A percentile compares a stretch with the other conserved stretches of the same genome.
Evolutionary conservation across 1,284 basidiomycete species (phyloP).

Genomic region (Macrocybe sp.): DNA sequence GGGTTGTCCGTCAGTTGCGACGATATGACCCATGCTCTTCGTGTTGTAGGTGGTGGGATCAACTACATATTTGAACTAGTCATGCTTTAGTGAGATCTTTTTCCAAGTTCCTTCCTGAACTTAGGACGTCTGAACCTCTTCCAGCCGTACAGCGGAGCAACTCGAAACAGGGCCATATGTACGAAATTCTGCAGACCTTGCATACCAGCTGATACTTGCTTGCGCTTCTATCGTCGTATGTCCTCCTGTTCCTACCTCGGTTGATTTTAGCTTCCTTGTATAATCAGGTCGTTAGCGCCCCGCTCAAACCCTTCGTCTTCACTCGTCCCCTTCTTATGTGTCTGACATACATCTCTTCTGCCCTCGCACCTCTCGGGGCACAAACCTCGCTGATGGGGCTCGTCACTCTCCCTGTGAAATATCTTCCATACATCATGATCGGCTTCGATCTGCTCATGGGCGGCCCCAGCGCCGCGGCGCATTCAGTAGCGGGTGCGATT

Average conservation of each 20-base stretch:
- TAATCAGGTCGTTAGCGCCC: slow-evolving; percentile 54
- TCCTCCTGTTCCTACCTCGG: slow-evolving; percentile 7
- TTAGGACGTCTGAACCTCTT: background rate
- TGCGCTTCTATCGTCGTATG: slow-evolving; percentile 56
- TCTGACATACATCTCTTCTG: slow-evolving; percentile 63
- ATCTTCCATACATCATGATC: slow-evolving; percentile 75
- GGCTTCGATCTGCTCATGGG: slow-evolving; percentile 65
- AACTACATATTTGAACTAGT: slow-evolving; percentile 68
- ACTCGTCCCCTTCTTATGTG: slow-evolving; percentile 65
- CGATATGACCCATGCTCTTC: background rate
- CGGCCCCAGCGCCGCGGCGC: slow-evolving; percentile 55
- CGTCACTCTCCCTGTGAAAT: slow-evolving; percentile 63
- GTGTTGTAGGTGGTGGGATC: slow-evolving; percentile 44
- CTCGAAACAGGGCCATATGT: slow-evolving; percentile 62
- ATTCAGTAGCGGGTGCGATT: slow-evolving; percentile 63
- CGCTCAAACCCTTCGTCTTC: slow-evolving; percentile 55
- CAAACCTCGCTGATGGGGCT: slow-evolving; percentile 75
- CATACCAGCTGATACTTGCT: slow-evolving; percentile 67
- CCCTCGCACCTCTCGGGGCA: slow-evolving; percentile 59
- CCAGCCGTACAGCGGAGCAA: slow-evolving; percentile 57
- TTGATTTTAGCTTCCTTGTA: background rate
- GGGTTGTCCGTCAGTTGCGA: background rate
- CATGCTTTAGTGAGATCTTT: slow-evolving; percentile 67
- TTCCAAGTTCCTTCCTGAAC: background rate
- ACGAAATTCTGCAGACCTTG: slow-evolving; percentile 62